A percentile compares a stretch with the other conserved stretches of the same genome.
These are phyloP conservation scores for Dendrobium catenatum DNA, from an alignment of 106 monocot genomes.

Conservation along the genomic window DNA sequence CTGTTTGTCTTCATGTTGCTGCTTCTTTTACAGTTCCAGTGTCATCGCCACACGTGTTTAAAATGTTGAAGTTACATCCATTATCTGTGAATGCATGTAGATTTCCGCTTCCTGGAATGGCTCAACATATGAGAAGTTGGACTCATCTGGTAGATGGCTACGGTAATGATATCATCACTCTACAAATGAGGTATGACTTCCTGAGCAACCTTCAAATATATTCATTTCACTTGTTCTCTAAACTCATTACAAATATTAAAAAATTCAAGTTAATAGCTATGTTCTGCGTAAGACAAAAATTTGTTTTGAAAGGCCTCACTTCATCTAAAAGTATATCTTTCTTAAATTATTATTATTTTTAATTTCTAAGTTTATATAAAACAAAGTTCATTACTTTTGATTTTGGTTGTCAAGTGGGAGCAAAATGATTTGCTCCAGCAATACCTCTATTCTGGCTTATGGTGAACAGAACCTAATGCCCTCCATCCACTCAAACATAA, in stretches of 20 bases:
- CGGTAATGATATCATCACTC: constrained; percentile 47
- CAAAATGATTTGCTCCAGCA: no score
- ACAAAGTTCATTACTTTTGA: no score
- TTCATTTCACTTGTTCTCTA: background rate
- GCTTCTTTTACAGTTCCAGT: constrained; percentile 66
- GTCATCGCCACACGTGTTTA: constrained; percentile 28
- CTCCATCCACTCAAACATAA: no score
- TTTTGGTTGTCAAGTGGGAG: no score
- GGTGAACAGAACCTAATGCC: no score
- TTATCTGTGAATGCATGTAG: constrained; percentile 30
- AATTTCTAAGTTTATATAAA: no score
- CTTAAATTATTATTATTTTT: no score
- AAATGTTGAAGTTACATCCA: constrained; percentile 30
- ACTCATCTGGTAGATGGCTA: constrained; percentile 36
- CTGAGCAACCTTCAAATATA: background rate
- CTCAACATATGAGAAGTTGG: constrained; percentile 28
- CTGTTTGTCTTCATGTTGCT: constrained; percentile 56
- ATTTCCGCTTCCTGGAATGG: constrained; percentile 23
- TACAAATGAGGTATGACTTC: constrained; percentile 61
- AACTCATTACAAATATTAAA: background rate
- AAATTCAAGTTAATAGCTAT: no score
- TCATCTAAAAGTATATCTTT: no score
- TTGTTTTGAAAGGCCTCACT: no score
- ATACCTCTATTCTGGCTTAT: no score
- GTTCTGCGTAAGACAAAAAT: no score